Evolutionary conservation across 2,329 filamentous ascomycete species (phyloP).

Genomic region (Leptographium procerum): DNA sequence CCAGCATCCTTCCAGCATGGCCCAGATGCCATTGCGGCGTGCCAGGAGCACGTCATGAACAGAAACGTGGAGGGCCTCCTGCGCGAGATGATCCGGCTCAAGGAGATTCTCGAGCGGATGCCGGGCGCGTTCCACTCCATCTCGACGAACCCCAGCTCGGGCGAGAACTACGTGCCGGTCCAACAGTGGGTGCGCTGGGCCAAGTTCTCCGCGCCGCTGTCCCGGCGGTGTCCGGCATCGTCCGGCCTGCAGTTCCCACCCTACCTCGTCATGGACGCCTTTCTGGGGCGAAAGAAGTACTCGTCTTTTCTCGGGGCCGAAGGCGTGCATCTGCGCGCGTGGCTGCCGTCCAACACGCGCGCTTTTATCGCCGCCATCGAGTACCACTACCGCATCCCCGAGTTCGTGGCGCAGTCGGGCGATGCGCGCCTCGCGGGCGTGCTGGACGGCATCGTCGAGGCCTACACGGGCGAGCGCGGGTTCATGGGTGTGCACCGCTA

Average conservation of each 20-base stretch:
- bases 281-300: slow-evolving; percentile 38
- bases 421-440: slow-evolving; percentile 40
- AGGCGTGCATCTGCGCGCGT: slow-evolving; percentile 39
- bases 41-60: slow-evolving; percentile 43
- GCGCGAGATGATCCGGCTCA: slow-evolving; percentile 36
- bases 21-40: slow-evolving; percentile 38
- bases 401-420: slow-evolving; percentile 38
- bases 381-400: slow-evolving; percentile 40
- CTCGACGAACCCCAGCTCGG: slow-evolving; percentile 38
- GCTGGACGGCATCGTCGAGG: slow-evolving; percentile 42
- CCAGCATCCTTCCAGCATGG: slow-evolving; percentile 38
- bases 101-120: slow-evolving; percentile 41
- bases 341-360: slow-evolving; percentile 40
- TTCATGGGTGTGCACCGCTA: slow-evolving; percentile 47
- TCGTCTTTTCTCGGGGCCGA: slow-evolving; percentile 40
- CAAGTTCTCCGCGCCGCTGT: slow-evolving; percentile 39
- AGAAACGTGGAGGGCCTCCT: slow-evolving; percentile 37
- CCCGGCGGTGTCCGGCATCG: slow-evolving; percentile 36
- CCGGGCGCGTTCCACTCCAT: slow-evolving; percentile 44
- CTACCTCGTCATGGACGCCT: slow-evolving; percentile 43
- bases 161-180: slow-evolving; percentile 37
- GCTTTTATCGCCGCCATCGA: slow-evolving; percentile 45
- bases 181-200: slow-evolving; percentile 39
- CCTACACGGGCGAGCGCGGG: slow-evolving; percentile 41
- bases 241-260: slow-evolving; percentile 41